Base-by-base conservation (phyloP, 75 land plant species). In the Adiantum capillusveneris region DNA sequence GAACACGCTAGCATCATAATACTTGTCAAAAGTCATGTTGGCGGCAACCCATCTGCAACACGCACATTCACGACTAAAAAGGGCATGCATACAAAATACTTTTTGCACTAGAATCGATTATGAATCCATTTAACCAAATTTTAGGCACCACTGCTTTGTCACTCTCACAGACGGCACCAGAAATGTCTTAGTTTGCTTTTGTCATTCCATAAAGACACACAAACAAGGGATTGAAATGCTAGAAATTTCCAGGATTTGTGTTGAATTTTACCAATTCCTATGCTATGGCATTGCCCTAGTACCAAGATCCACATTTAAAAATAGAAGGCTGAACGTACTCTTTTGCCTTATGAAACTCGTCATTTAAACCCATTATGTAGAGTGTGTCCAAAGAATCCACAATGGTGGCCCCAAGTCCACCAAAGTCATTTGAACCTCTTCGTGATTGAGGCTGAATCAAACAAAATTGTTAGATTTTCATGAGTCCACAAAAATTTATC, bases 331-430 rank as follows among this genome's bases (percentile, higher is more conserved):
- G 37, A 34, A 81, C 95, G 77, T 67, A 94, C 98, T 86, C 90
- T 81, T 77, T 74, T 56, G 96, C 98, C 66, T 73, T 89, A 25
- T 85, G 71, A 56, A 89, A 94, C 63, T 94, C 75, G 63, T 81
- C 80, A 59, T 85, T 62, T 20, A 94, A 71, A 29, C 96, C 98
- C 98, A 94, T 94, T 48, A 94, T 94, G 58, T 77, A 89, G 17
- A 94, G 75, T 19, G 98, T 94, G 65, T 94, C 98, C 59, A 94
- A 83, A 27, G 96, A 79, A 49, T 94, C 98, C 28, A 94, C 63
- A 29, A 94, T 70, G 17, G 96, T 89, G 68, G 98, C 98, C 55
- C 98, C 98, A 60, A 94, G 85, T 5, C 98, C 98, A 58, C 96
- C 98, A 75, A 94, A 94, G 72, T 83, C 84, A 62, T 94, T 79